A percentile compares a stretch with the other conserved stretches of the same genome.
Conservation (phyloP, 495 filamentous ascomycete species). For the Penicillium nucicola region DNA sequence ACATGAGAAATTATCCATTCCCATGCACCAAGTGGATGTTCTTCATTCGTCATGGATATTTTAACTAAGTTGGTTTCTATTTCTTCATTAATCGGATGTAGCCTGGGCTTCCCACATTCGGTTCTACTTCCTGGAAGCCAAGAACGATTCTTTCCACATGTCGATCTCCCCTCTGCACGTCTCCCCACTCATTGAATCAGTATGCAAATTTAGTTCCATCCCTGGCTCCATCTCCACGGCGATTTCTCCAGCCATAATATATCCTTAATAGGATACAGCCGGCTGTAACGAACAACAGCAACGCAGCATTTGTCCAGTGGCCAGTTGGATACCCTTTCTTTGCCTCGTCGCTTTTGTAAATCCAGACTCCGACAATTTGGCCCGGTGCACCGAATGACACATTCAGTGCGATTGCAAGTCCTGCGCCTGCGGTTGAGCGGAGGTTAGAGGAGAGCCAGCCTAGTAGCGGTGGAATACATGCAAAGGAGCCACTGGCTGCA, state of each 20-base stretch:
- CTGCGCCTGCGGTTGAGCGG: slow-evolving; percentile 58
- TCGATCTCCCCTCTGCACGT: background rate
- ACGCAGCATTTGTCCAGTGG: slow-evolving; percentile 52
- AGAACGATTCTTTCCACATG: too few species aligned
- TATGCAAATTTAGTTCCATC: slow-evolving; percentile 31
- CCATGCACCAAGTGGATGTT: too few species aligned
- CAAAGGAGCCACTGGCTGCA: slow-evolving; percentile 55
- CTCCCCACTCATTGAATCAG: slow-evolving; percentile 10
- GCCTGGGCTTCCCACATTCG: background rate
- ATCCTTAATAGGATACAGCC: slow-evolving; percentile 36
- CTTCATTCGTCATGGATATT: background rate
- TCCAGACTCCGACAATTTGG: slow-evolving; percentile 71
- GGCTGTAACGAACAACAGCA: slow-evolving; percentile 37
- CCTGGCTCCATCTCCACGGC: slow-evolving; percentile 9
- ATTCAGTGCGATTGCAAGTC: slow-evolving; percentile 67
- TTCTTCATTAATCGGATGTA: background rate
- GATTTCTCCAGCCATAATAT: slow-evolving; percentile 40
- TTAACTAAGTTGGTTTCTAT: too few species aligned
- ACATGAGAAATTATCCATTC: too few species aligned
- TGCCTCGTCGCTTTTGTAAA: slow-evolving; percentile 63
- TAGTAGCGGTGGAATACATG: slow-evolving; percentile 60
- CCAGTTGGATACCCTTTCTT: slow-evolving; percentile 64
- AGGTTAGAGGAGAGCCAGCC: slow-evolving; percentile 71
- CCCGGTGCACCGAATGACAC: slow-evolving; percentile 63
- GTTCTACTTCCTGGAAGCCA: background rate